phyloP scores from a whole-genome alignment of 441 rosid genomes.

The Euphorbia corollata region DNA sequence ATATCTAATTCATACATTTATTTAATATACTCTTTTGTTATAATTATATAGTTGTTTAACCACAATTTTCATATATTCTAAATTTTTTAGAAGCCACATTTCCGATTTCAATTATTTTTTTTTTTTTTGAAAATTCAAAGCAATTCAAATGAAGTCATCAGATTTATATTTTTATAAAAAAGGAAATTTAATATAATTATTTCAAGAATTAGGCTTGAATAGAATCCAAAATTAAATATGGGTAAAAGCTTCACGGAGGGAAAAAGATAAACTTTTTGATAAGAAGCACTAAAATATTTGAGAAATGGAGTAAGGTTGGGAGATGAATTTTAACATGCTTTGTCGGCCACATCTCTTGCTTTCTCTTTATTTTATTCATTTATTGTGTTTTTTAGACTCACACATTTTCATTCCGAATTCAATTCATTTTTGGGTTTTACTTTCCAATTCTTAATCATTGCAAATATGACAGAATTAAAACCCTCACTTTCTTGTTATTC shows the following conservation, averaged over 20 bases:
- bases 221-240: background rate
- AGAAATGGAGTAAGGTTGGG: conserved; percentile 27
- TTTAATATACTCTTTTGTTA: too few relatives aligned
- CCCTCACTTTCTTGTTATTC: conserved; percentile 13
- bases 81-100: too few relatives aligned
- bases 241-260: background rate
- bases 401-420: conserved; percentile 13
- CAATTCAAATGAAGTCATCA: too few relatives aligned
- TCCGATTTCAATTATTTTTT: too few relatives aligned
- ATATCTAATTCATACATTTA: too few relatives aligned
- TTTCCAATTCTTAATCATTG: conserved; percentile 26
- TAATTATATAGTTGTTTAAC: too few relatives aligned
- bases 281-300: conserved; percentile 27
- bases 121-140: too few relatives aligned
- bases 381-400: conserved; percentile 2
- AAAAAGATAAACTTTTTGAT: conserved; percentile 6
- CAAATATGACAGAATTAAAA: conserved; percentile 14
- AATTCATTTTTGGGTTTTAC: conserved; percentile 13
- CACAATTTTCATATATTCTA: too few relatives aligned
- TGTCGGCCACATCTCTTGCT: conserved; percentile 40
- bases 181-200: too few relatives aligned
- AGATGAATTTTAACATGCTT: conserved; percentile 33
- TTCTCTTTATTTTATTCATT: background rate
- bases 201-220: background rate
- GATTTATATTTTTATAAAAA: too few relatives aligned